A percentile compares a stretch with the other conserved stretches of the same genome.
These are phyloP conservation scores for Blastobotrys aristatus DNA, from an alignment of 1,139 yeast genomes.

Conservation along the genomic window DNA sequence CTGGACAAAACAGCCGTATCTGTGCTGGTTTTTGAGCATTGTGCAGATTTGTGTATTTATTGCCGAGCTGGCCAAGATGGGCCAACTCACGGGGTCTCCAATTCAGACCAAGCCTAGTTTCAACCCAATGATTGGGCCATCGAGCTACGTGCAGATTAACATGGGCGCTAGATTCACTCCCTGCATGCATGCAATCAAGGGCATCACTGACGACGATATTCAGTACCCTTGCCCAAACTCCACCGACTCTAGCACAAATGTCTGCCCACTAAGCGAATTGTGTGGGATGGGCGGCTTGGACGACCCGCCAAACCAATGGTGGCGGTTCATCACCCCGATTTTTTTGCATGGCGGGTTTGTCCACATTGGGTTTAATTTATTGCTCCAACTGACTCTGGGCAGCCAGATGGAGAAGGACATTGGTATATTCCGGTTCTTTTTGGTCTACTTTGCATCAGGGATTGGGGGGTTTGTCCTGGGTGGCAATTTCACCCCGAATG, in stretches of 20 bases:
- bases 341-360: constrained; percentile 71
- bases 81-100: constrained; percentile 57
- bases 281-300: constrained; percentile 57
- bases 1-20: constrained; percentile 29
- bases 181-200: constrained; percentile 56
- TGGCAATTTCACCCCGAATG: constrained; percentile 66
- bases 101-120: constrained; percentile 67
- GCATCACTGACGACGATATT: constrained; percentile 45
- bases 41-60: constrained; percentile 59
- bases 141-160: constrained; percentile 57
- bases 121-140: constrained; percentile 82
- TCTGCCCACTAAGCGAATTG: constrained; percentile 52
- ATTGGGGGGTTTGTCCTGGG: constrained; percentile 67
- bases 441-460: constrained; percentile 60
- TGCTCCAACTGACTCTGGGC: constrained; percentile 60
- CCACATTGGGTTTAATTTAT: constrained; percentile 61
- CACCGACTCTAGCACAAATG: constrained; percentile 49
- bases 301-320: constrained; percentile 50
- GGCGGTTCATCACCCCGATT: constrained; percentile 65
- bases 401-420: constrained; percentile 55
- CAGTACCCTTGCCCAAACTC: constrained; percentile 69
- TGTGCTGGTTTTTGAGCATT: constrained; percentile 31
- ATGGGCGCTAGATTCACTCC: constrained; percentile 73
- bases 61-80: constrained; percentile 62
- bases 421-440: constrained; percentile 51